phyloP scores from a whole-genome alignment of 129 eudicot species.

The Pseudognaphalium luteoalbum region DNA sequence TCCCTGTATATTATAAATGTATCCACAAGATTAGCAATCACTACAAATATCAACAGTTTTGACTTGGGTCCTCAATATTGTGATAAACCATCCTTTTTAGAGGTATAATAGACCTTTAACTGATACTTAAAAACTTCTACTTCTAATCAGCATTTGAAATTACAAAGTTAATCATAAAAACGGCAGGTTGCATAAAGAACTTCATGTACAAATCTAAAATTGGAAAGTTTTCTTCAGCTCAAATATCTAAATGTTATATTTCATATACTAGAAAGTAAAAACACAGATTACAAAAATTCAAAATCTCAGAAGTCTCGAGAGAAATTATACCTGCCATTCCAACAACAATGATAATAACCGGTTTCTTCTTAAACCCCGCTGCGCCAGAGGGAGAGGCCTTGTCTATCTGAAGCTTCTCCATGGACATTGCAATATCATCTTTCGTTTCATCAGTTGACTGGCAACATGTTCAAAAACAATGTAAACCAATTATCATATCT shows the following conservation, averaged over 20 bases:
- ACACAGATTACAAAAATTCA: neutral
- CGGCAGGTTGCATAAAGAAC: neutral
- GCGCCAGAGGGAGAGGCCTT: conserved; percentile 47
- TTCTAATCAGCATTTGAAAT: neutral
- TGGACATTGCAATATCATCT: conserved; percentile 58
- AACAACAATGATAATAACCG: conserved; percentile 80
- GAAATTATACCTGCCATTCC: conserved; percentile 96
- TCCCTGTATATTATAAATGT: conserved; percentile 45
- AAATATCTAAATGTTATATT: neutral
- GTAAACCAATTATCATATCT: neutral
- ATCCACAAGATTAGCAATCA: neutral
- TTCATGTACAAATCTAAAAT: neutral
- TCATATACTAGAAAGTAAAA: neutral
- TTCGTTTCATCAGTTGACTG: conserved; percentile 40
- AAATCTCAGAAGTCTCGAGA: neutral
- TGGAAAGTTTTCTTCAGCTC: neutral
- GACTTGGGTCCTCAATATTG: neutral
- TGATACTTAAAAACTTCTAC: neutral
- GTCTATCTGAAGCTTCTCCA: conserved; percentile 66
- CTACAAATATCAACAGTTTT: neutral
- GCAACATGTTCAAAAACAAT: conserved; percentile 11
- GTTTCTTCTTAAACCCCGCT: conserved; percentile 65
- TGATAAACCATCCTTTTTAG: neutral
- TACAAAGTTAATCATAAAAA: neutral
- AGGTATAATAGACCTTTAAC: neutral